These are phyloP conservation scores for Melocanna baccifera DNA, from an alignment of 176 grass and related monocot species.

Conservation along the genomic window DNA sequence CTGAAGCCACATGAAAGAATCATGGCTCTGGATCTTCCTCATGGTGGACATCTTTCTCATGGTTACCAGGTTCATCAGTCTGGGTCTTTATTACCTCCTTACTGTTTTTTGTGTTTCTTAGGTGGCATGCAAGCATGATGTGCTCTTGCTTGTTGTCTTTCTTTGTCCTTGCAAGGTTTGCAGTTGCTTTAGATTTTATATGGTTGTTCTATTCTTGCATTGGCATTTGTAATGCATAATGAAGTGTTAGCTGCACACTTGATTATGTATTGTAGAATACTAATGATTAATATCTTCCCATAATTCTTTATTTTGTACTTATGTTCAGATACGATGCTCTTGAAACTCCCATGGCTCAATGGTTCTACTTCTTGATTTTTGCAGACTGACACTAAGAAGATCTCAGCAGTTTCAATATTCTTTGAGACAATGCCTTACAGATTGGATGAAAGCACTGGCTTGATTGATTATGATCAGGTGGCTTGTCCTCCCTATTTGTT, in stretches of 20 bases:
- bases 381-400: slow-evolving; percentile 99
- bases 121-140: slow-evolving; percentile 5
- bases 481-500: slow-evolving; percentile 1
- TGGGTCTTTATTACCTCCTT: slow-evolving; percentile 10
- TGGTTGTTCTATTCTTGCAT: slow-evolving; percentile 12
- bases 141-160: slow-evolving; percentile 6
- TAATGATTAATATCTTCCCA: not conserved
- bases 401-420: slow-evolving; percentile 96
- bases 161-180: slow-evolving; percentile 3
- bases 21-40: slow-evolving; percentile 98
- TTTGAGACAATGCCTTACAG: slow-evolving; percentile 99
- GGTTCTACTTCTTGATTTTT: slow-evolving; percentile 35
- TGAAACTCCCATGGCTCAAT: slow-evolving; percentile 28
- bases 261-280: slow-evolving; percentile 14
- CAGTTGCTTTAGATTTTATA: slow-evolving; percentile 4
- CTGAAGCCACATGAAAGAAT: slow-evolving; percentile 99
- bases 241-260: not conserved
- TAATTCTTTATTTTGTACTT: slow-evolving; percentile 16
- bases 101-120: not conserved
- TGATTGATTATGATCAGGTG: slow-evolving; percentile 99
- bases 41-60: slow-evolving; percentile 99
- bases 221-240: not conserved
- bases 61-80: slow-evolving; percentile 78
- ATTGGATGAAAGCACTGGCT: slow-evolving; percentile 95
- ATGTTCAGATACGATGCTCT: not conserved